Evolutionary conservation across 495 filamentous ascomycete genomes (phyloP).

Genomic region (Letharia columbiana): DNA sequence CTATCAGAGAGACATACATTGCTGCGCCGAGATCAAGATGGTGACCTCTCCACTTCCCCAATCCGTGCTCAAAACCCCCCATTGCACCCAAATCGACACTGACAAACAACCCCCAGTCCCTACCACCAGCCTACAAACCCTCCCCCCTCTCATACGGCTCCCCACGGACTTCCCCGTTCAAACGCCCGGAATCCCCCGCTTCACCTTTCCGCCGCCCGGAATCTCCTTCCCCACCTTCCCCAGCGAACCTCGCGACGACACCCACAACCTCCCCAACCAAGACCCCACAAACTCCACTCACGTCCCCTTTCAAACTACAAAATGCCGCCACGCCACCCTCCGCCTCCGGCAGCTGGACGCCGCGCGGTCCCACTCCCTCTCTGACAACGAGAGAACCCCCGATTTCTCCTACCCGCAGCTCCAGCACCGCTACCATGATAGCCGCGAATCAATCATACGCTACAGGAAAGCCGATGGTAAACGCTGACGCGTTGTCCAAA

Average conservation of each 20-base stretch:
- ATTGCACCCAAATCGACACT: not conserved
- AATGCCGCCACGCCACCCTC: conserved; percentile 27
- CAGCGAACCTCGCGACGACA: conserved; percentile 37
- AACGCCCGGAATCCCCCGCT: conserved; percentile 48
- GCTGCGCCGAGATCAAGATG: not conserved
- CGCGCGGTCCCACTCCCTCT: conserved; percentile 26
- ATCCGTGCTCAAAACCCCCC: not conserved
- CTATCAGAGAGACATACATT: too few species aligned
- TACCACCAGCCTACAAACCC: conserved; percentile 54
- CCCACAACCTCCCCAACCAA: conserved; percentile 14
- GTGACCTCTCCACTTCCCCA: not conserved
- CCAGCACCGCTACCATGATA: conserved; percentile 12
- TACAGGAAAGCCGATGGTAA: not conserved
- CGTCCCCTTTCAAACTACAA: conserved; percentile 35
- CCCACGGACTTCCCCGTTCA: conserved; percentile 66
- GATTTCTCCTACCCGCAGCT: conserved; percentile 19
- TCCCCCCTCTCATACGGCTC: conserved; percentile 63
- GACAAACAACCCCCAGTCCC: conserved; percentile 33
- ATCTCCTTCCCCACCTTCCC: conserved; percentile 37
- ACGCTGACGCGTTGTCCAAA: conserved; percentile 42
- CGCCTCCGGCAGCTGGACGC: conserved; percentile 28
- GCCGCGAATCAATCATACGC: conserved; percentile 1
- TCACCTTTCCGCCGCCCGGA: conserved; percentile 39
- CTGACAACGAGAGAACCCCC: conserved; percentile 11
- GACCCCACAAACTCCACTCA: conserved; percentile 22